phyloP scores from a whole-genome alignment of 257 asterid genomes.

The Dorcoceras hygrometricum region DNA sequence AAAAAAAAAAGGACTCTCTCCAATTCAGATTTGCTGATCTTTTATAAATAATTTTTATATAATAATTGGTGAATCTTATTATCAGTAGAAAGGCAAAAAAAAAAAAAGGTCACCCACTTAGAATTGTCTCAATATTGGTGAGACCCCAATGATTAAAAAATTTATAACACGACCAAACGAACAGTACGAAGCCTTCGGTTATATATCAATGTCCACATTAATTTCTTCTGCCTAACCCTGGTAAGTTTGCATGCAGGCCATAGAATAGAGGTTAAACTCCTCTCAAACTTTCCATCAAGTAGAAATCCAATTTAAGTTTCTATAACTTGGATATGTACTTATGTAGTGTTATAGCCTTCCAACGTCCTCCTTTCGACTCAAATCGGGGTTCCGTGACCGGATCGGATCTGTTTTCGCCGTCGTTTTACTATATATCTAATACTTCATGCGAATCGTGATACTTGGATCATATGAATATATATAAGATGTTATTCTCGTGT shows the following conservation, averaged over 20 bases:
- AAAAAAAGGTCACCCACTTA: constrained; percentile 32
- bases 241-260: constrained; percentile 8
- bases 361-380: no score
- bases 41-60: neutral
- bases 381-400: no score
- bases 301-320: no score
- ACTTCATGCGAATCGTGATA: no score
- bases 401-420: no score
- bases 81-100: constrained; percentile 17
- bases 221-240: constrained; percentile 24
- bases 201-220: constrained; percentile 7
- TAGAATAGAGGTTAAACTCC: neutral
- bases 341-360: no score
- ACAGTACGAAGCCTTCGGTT: constrained; percentile 20
- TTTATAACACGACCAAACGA: constrained; percentile 19
- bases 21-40: no score
- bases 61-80: constrained; percentile 17
- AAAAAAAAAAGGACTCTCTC: neutral
- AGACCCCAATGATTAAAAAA: constrained; percentile 19
- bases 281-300: neutral
- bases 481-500: neutral
- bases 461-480: no score
- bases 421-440: no score
- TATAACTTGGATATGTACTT: no score
- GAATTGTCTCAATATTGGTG: constrained; percentile 31